These are phyloP conservation scores for Melampsora abietis-canadensis DNA, from an alignment of 1,284 basidiomycete species.

Conservation along the genomic window DNA sequence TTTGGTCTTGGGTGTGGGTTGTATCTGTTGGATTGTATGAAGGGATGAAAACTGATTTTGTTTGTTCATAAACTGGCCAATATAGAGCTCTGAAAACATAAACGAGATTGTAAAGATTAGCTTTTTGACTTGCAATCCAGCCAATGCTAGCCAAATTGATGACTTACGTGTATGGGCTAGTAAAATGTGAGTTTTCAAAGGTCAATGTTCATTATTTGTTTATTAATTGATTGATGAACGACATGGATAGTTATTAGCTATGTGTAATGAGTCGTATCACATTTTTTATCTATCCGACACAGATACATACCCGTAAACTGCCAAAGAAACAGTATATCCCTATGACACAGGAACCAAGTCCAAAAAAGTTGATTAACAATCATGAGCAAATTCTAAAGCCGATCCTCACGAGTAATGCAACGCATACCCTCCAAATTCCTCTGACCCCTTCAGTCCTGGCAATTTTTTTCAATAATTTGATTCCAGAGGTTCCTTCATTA, in stretches of 20 bases:
- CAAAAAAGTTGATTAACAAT: not conserved
- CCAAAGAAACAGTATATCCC: not conserved
- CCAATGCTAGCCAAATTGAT: not conserved
- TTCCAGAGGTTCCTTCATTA: not conserved
- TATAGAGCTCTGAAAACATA: not conserved
- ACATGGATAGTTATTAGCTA: too few relatives aligned
- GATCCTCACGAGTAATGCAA: not conserved
- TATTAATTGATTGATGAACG: too few relatives aligned
- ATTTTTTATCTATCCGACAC: not conserved
- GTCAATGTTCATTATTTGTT: too few relatives aligned
- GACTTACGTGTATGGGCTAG: not conserved
- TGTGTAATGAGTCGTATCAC: too few relatives aligned
- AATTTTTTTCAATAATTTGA: slow-evolving; percentile 5
- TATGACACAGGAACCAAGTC: not conserved
- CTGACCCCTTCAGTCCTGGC: slow-evolving; percentile 2
- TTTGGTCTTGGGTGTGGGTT: not conserved
- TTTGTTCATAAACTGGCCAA: slow-evolving; percentile 11
- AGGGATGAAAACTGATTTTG: slow-evolving; percentile 1
- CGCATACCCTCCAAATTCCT: slow-evolving; percentile 3
- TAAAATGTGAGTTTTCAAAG: not conserved
- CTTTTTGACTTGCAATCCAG: too few relatives aligned
- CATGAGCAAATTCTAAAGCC: too few relatives aligned
- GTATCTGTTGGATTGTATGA: not conserved
- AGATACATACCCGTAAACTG: not conserved
- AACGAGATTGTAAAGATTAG: too few relatives aligned